Evolutionary conservation across 2,329 filamentous ascomycete genomes (phyloP), one percentile per base, ranked within the genome.

Genomic region (Ceratocystis huliohia): DNA sequence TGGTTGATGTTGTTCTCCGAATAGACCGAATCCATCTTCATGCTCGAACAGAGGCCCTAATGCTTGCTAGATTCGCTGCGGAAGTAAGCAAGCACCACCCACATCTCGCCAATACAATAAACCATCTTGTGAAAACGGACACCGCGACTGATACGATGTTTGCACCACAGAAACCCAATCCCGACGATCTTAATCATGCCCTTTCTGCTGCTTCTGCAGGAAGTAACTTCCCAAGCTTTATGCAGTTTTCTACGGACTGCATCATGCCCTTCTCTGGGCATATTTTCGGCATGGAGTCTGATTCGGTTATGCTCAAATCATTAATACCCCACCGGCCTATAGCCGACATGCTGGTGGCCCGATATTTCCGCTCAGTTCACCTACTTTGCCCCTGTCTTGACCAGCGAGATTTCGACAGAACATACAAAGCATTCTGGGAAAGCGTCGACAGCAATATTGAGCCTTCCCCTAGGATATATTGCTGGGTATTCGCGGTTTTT

Each of bases 1-100:
- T 89, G 59, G 81, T 88, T 70, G 88, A 91, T 74, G 76, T 91
- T 30, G 88, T 88, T 1, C 82, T 91, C 67, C 81, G 82, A 69
- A 79, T 91, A 68, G 88, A 88, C 1, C 87, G 83, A 73, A 82
- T 91, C 80, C 82, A 83, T 67, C 84, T 91, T 68, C 89, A 86
- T 1, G 88, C 91, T 72, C 80, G 88, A 46, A 84, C 91, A 69
- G 88, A 88, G 17, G 88, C 88, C 0, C 82, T 88, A 70, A 85
- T 88, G 56, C 79, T 88, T 59, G 88, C 88, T 1, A 84, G 85
- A 70, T 80, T 91, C 67, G 81, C 83, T 3, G 85, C 90, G 73
- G 88, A 91, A 78, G 84, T 88, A 77, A 69, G 77, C 66, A 65
- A 25, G 28, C 53, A 28, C 28, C 53, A 57, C 15, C 53, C 53